Evolutionary conservation across 352 stramenopile genomes (phyloP).

Genomic region (Blastocystis hominis): DNA sequence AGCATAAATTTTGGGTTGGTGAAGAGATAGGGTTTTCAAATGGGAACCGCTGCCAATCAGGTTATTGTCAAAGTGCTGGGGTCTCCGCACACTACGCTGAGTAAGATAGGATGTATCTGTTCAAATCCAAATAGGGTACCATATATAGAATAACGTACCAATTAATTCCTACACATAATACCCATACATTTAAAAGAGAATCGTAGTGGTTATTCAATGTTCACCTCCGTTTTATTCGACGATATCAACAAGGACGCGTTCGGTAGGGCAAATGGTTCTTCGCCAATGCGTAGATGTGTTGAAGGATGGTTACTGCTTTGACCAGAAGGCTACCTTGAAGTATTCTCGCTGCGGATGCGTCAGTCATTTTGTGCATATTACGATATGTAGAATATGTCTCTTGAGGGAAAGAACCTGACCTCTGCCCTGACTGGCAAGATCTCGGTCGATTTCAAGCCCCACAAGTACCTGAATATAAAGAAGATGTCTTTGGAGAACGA

Average conservation of each 20-base stretch:
- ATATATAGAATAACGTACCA: neutral
- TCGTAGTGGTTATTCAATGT: neutral
- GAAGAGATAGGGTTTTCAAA: too few relatives aligned
- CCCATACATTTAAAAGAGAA: neutral
- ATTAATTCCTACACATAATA: neutral
- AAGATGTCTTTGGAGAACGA: constrained; percentile 46
- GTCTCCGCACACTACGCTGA: too few relatives aligned
- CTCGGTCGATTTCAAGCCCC: constrained; percentile 40
- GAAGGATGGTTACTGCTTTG: constrained; percentile 54
- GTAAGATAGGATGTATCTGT: too few relatives aligned
- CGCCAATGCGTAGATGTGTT: constrained; percentile 14
- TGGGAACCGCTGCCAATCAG: too few relatives aligned
- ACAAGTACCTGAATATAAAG: constrained; percentile 12
- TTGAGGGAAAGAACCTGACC: constrained; percentile 48
- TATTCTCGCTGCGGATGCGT: constrained; percentile 11
- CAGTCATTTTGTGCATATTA: neutral
- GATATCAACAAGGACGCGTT: constrained; percentile 53
- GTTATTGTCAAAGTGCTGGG: too few relatives aligned
- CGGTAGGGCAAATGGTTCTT: neutral
- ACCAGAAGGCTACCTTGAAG: constrained; percentile 49
- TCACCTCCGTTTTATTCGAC: constrained; percentile 40
- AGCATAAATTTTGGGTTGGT: too few relatives aligned
- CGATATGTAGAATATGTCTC: constrained; percentile 18
- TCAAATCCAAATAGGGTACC: neutral
- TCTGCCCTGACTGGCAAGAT: constrained; percentile 5